Base-by-base conservation (phyloP, 2,329 filamentous ascomycete genomes). In the Mollisiaceae sp. region DNA sequence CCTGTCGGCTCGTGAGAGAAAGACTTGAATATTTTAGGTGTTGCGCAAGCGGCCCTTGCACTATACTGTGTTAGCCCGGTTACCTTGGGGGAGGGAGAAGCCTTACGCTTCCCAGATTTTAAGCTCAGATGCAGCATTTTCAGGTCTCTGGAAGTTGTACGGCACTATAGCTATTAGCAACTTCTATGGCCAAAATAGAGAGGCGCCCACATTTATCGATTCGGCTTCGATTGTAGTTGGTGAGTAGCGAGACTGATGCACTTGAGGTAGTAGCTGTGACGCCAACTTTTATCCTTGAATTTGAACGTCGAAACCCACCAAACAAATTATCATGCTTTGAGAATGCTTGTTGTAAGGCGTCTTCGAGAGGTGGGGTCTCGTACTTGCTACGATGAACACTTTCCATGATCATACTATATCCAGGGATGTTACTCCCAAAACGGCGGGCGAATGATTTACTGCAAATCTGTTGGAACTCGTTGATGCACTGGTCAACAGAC, bases 351-450 rank as follows among this genome's bases (percentile, higher is more conserved):
- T 57, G 4, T 35, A 57, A 39, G 20, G 32, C 32, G 27, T 57
- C 32, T 57, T 57, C 55, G 1, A 57, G 55, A 22, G 55, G 55
- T 38, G 32, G 32, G 5, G 24, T 57, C 35, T 57, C 36, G n/a
- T 57, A 57, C n/a, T 41, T 36, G 55, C 32, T 57, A 8, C 36
- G 55, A 41, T 57, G 50, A 18, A 54, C 50, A 54, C 50, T 54
- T 27, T 54, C 50, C 50, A 54, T 54, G 24, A 54, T 54, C 27
- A 54, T 35, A 14, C 50, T 54, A 24, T 54, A 54, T 15, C 50
- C 50, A 32, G 50, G 50, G 18, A 57, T 57, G 22, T 36, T 57
- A 20, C 32, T 57, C 3, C 55, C 55, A 22, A 57, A 41, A 18
- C 55, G 55, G n/a, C 32, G 55, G 11, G 32, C 32, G 18, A 57